These are phyloP conservation scores for Suhomyces sp. DNA, from an alignment of 805 yeast genomes.

Conservation along the genomic window DNA sequence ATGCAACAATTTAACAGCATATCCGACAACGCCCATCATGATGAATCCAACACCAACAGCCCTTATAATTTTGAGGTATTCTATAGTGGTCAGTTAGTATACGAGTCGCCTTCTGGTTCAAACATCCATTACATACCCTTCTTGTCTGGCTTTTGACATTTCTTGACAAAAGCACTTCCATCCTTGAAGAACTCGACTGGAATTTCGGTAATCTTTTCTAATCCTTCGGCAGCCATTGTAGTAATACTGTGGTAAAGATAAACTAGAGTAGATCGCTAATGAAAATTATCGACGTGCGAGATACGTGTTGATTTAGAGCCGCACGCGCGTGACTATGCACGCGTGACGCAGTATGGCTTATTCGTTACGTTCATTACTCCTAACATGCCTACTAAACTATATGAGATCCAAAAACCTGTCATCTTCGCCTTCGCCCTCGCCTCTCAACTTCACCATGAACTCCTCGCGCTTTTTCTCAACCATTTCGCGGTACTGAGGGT, in stretches of 20 bases:
- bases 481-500: constrained; percentile 19
- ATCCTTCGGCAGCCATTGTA: constrained; percentile 52
- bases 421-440: constrained; percentile 23
- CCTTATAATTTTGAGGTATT: constrained; percentile 81
- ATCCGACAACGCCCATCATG: constrained; percentile 97
- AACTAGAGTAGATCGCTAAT: not conserved
- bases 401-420: constrained; percentile 32
- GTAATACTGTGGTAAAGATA: not conserved
- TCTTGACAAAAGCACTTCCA: constrained; percentile 81
- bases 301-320: constrained; percentile 5
- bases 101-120: not conserved
- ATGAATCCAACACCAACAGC: constrained; percentile 97
- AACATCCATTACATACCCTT: constrained; percentile 50
- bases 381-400: constrained; percentile 9
- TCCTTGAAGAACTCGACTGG: constrained; percentile 91
- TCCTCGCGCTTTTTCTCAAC: constrained; percentile 24
- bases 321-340: not conserved
- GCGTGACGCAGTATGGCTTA: not conserved
- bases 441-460: constrained; percentile 17
- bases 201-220: constrained; percentile 77
- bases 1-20: constrained; percentile 88
- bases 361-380: not conserved
- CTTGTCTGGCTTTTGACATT: constrained; percentile 89
- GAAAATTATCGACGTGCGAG: constrained; percentile 5
- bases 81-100: constrained; percentile 34